Percentiles rank a stretch among this genome's conserved stretches.
phyloP scores from a whole-genome alignment of 139 green algal species.

The Chlamydomonas applanata region DNA sequence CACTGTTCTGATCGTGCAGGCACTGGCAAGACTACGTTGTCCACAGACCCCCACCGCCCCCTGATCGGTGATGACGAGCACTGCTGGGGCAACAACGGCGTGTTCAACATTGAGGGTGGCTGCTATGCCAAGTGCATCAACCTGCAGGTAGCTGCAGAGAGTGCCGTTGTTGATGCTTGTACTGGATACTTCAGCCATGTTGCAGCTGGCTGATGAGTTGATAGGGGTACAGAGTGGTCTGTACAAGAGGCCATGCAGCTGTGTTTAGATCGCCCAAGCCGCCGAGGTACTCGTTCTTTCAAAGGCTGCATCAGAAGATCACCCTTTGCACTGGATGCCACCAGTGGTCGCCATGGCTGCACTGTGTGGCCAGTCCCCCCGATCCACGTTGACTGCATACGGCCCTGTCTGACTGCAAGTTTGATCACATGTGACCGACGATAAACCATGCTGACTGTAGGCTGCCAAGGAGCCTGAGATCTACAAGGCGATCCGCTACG shows the following conservation, averaged over 20 bases:
- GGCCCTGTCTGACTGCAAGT: no score
- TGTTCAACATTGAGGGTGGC: constrained; percentile 95
- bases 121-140: constrained; percentile 95
- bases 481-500: constrained; percentile 75
- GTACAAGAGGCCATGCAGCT: background rate
- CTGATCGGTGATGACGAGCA: constrained; percentile 96
- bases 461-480: constrained; percentile 84
- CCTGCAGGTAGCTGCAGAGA: constrained; percentile 9
- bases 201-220: no score
- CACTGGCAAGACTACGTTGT: constrained; percentile 81
- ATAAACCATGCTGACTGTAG: no score
- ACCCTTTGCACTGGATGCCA: no score
- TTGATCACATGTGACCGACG: no score
- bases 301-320: no score
- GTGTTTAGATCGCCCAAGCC: no score
- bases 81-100: constrained; percentile 83
- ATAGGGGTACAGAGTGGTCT: no score
- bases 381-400: no score
- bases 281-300: no score
- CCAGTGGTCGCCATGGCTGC: no score
- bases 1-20: constrained; percentile 39
- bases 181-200: background rate
- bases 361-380: no score
- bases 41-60: constrained; percentile 68
- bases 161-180: background rate